These are phyloP conservation scores for Diplocarpon mali DNA, from an alignment of 2,329 filamentous ascomycete species.

Conservation along the genomic window DNA sequence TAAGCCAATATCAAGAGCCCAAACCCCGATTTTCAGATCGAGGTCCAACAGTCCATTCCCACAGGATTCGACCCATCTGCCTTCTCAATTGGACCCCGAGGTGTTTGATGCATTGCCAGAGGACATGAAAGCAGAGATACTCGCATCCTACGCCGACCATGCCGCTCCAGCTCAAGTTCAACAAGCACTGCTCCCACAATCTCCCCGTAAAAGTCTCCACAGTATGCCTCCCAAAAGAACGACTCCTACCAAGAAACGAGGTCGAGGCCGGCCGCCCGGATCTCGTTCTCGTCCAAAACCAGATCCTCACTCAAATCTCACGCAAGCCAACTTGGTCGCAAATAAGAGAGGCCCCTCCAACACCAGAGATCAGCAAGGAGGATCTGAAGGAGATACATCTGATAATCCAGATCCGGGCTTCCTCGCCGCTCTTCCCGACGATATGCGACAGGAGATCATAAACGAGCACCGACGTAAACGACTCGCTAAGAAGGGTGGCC, in stretches of 20 bases:
- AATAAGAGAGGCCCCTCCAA: slow-evolving; percentile 22
- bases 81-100: slow-evolving; percentile 75
- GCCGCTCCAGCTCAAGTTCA: slow-evolving; percentile 19
- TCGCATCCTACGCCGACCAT: slow-evolving; percentile 52
- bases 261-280: slow-evolving; percentile 32
- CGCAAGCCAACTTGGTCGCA: slow-evolving; percentile 64
- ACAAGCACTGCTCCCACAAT: slow-evolving; percentile 31
- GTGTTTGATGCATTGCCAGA: slow-evolving; percentile 74
- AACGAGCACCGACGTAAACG: slow-evolving; percentile 56
- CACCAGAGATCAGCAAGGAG: slow-evolving; percentile 15
- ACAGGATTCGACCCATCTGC: slow-evolving; percentile 28
- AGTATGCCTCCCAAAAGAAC: slow-evolving; percentile 29
- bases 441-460: slow-evolving; percentile 67
- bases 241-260: slow-evolving; percentile 56
- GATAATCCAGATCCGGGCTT: slow-evolving; percentile 44
- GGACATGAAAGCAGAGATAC: slow-evolving; percentile 74
- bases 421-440: slow-evolving; percentile 70
- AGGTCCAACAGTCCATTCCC: slow-evolving; percentile 18
- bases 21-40: slow-evolving; percentile 26
- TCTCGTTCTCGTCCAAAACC: slow-evolving; percentile 31
- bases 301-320: slow-evolving; percentile 47
- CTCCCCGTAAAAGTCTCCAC: slow-evolving; percentile 44
- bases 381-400: slow-evolving; percentile 10
- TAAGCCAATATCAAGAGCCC: slow-evolving; percentile 18
- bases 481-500: slow-evolving; percentile 44